Conservation (phyloP, 331 rosid genomes). For the Cydonia oblonga region DNA sequence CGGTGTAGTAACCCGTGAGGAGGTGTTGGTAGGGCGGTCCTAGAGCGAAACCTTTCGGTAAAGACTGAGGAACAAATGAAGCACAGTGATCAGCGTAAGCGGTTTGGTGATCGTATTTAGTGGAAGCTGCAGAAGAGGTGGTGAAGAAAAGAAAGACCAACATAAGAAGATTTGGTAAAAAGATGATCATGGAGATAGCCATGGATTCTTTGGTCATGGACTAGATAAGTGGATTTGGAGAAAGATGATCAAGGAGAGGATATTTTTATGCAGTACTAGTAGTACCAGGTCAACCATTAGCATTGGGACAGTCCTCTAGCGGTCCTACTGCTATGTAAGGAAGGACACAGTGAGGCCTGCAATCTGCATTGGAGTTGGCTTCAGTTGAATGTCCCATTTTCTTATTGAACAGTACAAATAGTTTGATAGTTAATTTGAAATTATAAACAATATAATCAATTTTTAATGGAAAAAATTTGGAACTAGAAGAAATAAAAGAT, state of each 20-base stretch:
- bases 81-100: constrained; percentile 30
- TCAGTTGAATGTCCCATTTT: too few relatives aligned
- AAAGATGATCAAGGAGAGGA: background rate
- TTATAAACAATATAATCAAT: background rate
- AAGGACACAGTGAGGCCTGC: too few relatives aligned
- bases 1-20: constrained; percentile 22
- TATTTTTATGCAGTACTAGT: too few relatives aligned
- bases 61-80: constrained; percentile 23
- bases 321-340: too few relatives aligned
- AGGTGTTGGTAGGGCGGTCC: background rate
- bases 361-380: too few relatives aligned
- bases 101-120: background rate
- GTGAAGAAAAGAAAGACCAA: constrained; percentile 9
- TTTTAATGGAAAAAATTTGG: too few relatives aligned
- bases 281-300: too few relatives aligned
- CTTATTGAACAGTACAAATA: background rate
- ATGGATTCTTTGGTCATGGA: background rate
- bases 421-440: background rate
- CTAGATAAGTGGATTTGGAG: background rate
- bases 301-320: too few relatives aligned
- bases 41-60: background rate
- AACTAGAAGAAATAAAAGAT: too few relatives aligned
- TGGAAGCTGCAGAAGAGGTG: constrained; percentile 2
- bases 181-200: background rate
- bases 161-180: background rate